Conservation (phyloP, 2,329 filamentous ascomycete species). For the Aplosporella prunicola region DNA sequence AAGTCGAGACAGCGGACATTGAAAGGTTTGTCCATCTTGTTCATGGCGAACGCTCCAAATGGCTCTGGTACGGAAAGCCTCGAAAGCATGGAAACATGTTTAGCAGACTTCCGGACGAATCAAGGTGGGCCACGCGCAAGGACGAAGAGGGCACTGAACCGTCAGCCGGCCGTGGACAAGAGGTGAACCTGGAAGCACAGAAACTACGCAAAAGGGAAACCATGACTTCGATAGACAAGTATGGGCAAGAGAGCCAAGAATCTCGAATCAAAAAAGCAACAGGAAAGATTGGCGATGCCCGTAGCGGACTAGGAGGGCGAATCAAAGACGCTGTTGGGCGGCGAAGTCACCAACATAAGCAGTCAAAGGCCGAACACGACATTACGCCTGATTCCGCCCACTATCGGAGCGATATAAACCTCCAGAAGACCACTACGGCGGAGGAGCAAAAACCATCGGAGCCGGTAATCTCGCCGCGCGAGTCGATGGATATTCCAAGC, state of each 20-base stretch:
- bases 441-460: conserved; percentile 2
- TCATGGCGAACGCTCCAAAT: conserved; percentile 76
- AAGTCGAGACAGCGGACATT: conserved; percentile 85
- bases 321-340: conserved; percentile 76
- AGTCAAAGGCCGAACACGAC: conserved; percentile 28
- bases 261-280: conserved; percentile 62
- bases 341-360: conserved; percentile 32
- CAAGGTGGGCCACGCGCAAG: conserved; percentile 22
- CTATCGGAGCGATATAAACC: conserved; percentile 1
- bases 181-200: conserved; percentile 31
- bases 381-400: conserved; percentile 16
- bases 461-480: conserved; percentile 7
- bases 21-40: conserved; percentile 71
- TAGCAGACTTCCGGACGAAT: conserved; percentile 27
- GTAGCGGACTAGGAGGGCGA: conserved; percentile 63
- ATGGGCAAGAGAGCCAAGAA: conserved; percentile 9
- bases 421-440: neutral
- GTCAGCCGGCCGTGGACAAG: conserved; percentile 41
- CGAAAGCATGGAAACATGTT: conserved; percentile 47
- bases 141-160: conserved; percentile 44
- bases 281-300: conserved; percentile 68
- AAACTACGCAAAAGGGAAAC: conserved; percentile 21
- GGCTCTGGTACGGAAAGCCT: conserved; percentile 89
- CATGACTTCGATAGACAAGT: conserved; percentile 4
- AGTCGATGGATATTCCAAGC: conserved; percentile 6